Evolutionary conservation across 148 eudicot genomes (phyloP).

Genomic region (Polygonum aviculare): DNA sequence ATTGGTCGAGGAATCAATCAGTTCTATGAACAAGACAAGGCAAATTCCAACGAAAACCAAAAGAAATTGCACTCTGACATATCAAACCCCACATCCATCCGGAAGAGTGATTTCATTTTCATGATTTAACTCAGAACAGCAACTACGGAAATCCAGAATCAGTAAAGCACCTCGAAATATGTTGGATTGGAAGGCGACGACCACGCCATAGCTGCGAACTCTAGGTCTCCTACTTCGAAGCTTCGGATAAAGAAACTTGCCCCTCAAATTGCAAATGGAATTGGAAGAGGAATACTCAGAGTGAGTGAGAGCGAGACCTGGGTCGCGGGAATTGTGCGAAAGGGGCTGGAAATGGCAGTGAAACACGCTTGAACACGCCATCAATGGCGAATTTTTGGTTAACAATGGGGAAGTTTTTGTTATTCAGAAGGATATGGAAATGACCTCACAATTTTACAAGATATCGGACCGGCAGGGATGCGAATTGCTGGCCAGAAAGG

Average conservation of each 20-base stretch:
- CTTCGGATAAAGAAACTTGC: constrained; percentile 17
- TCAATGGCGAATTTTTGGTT: background rate
- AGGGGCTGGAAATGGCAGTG: background rate
- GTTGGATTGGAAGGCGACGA: constrained; percentile 53
- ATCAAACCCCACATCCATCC: background rate
- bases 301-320: constrained; percentile 1
- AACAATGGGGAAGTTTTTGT: background rate
- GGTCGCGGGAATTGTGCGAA: background rate
- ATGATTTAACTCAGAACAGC: background rate
- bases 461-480: background rate
- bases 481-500: too few relatives aligned
- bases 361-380: constrained; percentile 9
- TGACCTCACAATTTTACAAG: background rate
- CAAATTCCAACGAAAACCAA: background rate
- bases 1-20: background rate
- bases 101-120: background rate
- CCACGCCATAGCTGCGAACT: constrained; percentile 8
- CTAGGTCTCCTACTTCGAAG: constrained; percentile 24
- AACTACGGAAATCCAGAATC: background rate
- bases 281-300: constrained; percentile 31
- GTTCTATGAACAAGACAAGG: background rate
- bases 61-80: background rate
- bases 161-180: constrained; percentile 45
- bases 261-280: constrained; percentile 23
- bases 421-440: background rate